Conservation (phyloP, 2,329 filamentous ascomycete species). For the Hirsutella thompsonii region DNA sequence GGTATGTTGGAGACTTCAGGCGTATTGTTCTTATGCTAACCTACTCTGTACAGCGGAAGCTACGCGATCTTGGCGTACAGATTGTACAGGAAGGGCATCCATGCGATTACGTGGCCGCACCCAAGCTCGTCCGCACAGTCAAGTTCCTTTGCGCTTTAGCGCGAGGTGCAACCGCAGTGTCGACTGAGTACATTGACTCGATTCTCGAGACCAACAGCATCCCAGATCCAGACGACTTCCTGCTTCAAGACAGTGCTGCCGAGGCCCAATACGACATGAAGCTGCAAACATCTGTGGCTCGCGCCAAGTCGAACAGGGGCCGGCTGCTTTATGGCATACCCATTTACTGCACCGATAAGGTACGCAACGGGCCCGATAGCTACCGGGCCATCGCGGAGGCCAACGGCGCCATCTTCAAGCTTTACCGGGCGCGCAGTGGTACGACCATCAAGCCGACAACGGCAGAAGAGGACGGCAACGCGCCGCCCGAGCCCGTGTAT, state of each 20-base stretch:
- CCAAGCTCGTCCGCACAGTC: slow-evolving; percentile 73
- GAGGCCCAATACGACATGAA: slow-evolving; percentile 61
- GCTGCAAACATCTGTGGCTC: slow-evolving; percentile 52
- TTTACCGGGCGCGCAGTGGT: slow-evolving; percentile 63
- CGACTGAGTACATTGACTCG: slow-evolving; percentile 64
- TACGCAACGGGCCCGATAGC: slow-evolving; percentile 70
- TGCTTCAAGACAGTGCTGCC: slow-evolving; percentile 56
- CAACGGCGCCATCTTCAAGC: slow-evolving; percentile 73
- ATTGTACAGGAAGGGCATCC: slow-evolving; percentile 63
- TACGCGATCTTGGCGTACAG: slow-evolving; percentile 72
- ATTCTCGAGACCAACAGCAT: slow-evolving; percentile 58
- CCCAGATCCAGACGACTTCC: slow-evolving; percentile 50
- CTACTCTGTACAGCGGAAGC: slow-evolving; percentile 45
- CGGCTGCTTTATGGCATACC: slow-evolving; percentile 62
- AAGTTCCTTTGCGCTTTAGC: slow-evolving; percentile 89
- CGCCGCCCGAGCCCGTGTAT: slow-evolving; percentile 61
- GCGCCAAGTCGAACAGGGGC: slow-evolving; percentile 65
- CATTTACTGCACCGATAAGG: slow-evolving; percentile 72
- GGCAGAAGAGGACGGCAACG: slow-evolving; percentile 49
- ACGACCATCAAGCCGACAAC: slow-evolving; percentile 52
- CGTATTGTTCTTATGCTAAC: slow-evolving; percentile 7
- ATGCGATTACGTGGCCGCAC: slow-evolving; percentile 80
- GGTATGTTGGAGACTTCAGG: slow-evolving; percentile 34
- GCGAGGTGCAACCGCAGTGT: slow-evolving; percentile 64
- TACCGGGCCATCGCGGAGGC: slow-evolving; percentile 77